phyloP scores from a whole-genome alignment of 192 early-diverging fungal genomes.

The Physocladia obscura region DNA sequence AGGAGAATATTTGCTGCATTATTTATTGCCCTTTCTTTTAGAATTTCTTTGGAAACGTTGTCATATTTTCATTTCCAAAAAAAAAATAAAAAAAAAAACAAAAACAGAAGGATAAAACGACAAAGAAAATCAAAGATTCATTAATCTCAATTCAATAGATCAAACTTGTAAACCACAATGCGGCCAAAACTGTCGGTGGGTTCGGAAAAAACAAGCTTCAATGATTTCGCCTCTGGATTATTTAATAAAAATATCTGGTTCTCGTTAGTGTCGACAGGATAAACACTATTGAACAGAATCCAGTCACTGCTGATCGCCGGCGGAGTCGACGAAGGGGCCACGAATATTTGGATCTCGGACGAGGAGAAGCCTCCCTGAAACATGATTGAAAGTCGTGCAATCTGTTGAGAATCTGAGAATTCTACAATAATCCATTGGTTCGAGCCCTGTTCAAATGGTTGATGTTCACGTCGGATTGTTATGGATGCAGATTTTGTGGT shows the following conservation, averaged over 20 bases:
- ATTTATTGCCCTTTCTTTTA: too few relatives aligned
- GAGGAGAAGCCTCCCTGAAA: constrained; percentile 27
- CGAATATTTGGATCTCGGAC: not conserved
- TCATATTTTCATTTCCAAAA: too few relatives aligned
- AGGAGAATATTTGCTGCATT: too few relatives aligned
- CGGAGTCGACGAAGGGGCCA: not conserved
- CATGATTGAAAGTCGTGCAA: constrained; percentile 3
- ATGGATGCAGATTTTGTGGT: not conserved
- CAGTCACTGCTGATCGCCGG: not conserved
- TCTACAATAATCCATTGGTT: constrained; percentile 24
- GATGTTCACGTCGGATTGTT: not conserved
- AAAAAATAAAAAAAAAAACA: too few relatives aligned
- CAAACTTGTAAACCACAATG: constrained; percentile 17
- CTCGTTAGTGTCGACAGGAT: constrained; percentile 21
- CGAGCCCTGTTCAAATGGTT: constrained; percentile 14
- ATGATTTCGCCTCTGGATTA: not conserved
- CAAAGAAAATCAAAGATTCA: not conserved
- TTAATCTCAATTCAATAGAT: not conserved
- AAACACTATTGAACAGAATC: not conserved
- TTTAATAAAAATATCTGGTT: not conserved
- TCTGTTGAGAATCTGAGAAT: not conserved
- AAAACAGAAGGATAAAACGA: too few relatives aligned
- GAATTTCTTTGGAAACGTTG: too few relatives aligned
- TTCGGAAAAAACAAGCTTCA: constrained; percentile 13
- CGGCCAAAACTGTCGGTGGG: constrained; percentile 13